Conservation (phyloP, 345 rosid species). For the Arabis hirsuta region DNA sequence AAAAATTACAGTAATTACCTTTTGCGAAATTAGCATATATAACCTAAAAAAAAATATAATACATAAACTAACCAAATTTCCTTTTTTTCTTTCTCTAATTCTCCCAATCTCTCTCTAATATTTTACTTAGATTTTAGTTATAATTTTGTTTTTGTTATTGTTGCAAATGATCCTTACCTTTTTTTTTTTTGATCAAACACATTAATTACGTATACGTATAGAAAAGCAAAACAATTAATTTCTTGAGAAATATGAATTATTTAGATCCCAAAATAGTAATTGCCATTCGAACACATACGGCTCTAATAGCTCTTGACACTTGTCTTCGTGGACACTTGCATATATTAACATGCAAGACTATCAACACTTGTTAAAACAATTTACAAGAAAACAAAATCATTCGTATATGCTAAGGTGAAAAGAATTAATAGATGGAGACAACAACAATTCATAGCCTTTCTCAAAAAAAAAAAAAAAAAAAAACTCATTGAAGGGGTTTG, state of each 20-base stretch:
- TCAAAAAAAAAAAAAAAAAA: no score
- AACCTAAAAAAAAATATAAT: no score
- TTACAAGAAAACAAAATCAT: slow-evolving; percentile 5
- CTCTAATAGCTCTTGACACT: slow-evolving; percentile 12
- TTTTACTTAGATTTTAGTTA: no score
- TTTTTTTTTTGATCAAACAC: no score
- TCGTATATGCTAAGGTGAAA: background rate
- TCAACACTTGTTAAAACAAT: slow-evolving; percentile 18
- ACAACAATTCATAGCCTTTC: background rate
- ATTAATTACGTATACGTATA: no score
- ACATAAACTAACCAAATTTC: no score
- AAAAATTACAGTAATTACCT: no score
- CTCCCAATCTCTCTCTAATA: no score
- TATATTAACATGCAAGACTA: slow-evolving; percentile 13
- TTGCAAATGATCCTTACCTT: no score
- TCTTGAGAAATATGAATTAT: background rate
- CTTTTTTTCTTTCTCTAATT: no score
- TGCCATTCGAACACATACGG: background rate
- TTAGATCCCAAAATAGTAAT: background rate
- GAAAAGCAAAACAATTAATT: background rate
- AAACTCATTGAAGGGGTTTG: slow-evolving; percentile 18
- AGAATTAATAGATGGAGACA: background rate
- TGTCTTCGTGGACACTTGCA: slow-evolving; percentile 19
- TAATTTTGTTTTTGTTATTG: no score
- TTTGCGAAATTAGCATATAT: no score